Evolutionary conservation across 768 basidiomycete species (phyloP), one percentile per base, ranked within the genome.

Genomic region (Rhodotorula diobovata): DNA sequence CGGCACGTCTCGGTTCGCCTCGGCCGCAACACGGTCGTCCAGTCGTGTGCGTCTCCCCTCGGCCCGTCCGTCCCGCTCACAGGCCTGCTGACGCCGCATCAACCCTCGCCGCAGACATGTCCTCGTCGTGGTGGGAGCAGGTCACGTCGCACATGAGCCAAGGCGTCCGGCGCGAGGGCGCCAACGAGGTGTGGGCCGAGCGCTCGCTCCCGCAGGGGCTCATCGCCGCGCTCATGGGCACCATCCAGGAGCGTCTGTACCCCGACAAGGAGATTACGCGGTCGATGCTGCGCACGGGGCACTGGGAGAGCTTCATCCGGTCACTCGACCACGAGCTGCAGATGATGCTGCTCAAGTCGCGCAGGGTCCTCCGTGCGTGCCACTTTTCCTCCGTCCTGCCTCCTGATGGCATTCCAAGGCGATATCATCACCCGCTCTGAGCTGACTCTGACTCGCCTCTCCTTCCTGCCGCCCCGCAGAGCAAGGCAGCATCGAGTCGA

Each of bases 251-350:
- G 16, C 66, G 73, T 0, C 60, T 74, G 8, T 74, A 74, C 60
- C 73, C 73, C 48, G 66, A 74, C 60, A 67, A 70, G 66, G 69
- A 68, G 48, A 71, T 71, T 41, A 74, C 73, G 16, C 66, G 69
- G 2, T 64, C 66, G 34, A 57, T 68, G 66, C 53, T 70, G 7
- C 51, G 57, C 21, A 63, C 61, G 7, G 73, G 73, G 2, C 66
- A 70, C n/a, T 74, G 69, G 69, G 73, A 74, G 55, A 45, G 41
- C 23, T 74, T 74, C 51, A 60, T 74, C 35, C 68, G 73, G 16
- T 68, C 66, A 25, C 66, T 74, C 43, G 66, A 67, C 35, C 68
- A 70, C 59, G 73, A 74, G 55, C 51, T 74, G 12, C 62, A 57
- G 34, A 59, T 67, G 66, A 74, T 74, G 66, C 61, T 37, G 45